Base-by-base conservation (phyloP, 768 basidiomycete genomes). In the Mycena albidolilacea region DNA sequence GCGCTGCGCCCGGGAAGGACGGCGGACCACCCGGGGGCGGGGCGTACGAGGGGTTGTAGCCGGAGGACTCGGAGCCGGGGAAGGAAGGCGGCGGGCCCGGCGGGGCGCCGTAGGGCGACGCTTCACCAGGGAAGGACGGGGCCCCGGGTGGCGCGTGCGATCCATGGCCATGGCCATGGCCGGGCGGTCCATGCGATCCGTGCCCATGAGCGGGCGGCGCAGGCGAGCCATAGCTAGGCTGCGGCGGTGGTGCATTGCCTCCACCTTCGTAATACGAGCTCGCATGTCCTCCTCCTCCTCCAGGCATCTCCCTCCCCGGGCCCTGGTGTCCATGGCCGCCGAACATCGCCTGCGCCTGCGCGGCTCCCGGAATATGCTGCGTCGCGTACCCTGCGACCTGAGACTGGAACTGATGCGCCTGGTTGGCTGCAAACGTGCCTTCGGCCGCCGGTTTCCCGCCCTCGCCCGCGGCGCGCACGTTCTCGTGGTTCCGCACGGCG, bases 401-500 rank as follows among this genome's bases (percentile, higher is more conserved):
- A 17, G 86, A 82, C 78, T 91, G 90, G 60, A 87, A 80, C 52
- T 88, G 82, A 12, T 83, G 77, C 4, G 87, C 92, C 58, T 90
- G 83, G 57, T 79, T 81, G 52, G 86, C 82, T 0, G 90, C 89
- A 70, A 81, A 88, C 1, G 85, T 80, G 6, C 90, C 90, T 63
- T 90, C 82, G 3, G 86, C 80, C 14, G 83, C 81, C 11, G 88
- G 69, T 0, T 81, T 68, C 4, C 89, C 87, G 38, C 89, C 88
- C 74, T 91, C 87, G 4, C 89, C 89, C 0, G 84, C 84, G 7
- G 85, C 77, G 0, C 94, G 90, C 41, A 91, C 85, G 79, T 95
- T 95, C 79, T 92, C 82, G 81, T 95, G 93, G 74, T 89, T 89
- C 6, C 91, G 88, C 0, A 96, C 93, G 0, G 90, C 81, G 12